These are phyloP conservation scores for Saraca asoca DNA, from an alignment of 331 rosid species.

Conservation along the genomic window DNA sequence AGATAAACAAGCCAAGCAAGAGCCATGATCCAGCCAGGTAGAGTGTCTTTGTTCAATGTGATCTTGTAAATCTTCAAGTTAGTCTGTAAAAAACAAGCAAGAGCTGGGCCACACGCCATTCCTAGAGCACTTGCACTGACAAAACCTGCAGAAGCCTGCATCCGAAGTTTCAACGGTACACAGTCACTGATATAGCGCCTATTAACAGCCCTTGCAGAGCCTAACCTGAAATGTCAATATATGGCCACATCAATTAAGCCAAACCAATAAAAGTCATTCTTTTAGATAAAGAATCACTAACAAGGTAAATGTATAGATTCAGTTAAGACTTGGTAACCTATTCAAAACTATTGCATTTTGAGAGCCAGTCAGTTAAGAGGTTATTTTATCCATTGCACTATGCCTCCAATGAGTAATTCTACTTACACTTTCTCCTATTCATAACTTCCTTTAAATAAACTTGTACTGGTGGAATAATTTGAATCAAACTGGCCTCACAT, in stretches of 20 bases:
- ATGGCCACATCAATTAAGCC: conserved; percentile 3
- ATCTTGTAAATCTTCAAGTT: conserved; percentile 72
- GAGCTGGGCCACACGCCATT: conserved; percentile 99
- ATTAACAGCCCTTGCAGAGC: conserved; percentile 97
- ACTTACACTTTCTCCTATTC: too few species aligned
- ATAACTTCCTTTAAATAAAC: too few species aligned
- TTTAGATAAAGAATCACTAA: conserved; percentile 1
- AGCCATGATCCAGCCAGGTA: conserved; percentile 98
- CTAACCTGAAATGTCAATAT: conserved; percentile 61
- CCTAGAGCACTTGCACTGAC: conserved; percentile 98
- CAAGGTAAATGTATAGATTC: neutral
- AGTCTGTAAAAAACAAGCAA: conserved; percentile 77
- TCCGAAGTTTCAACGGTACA: conserved; percentile 72
- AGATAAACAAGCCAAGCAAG: conserved; percentile 82
- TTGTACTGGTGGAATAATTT: too few species aligned
- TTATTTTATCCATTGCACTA: too few species aligned
- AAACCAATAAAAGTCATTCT: neutral
- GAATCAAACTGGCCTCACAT: too few species aligned
- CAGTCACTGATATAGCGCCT: conserved; percentile 97
- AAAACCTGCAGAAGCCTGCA: conserved; percentile 97
- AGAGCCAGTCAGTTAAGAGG: too few species aligned
- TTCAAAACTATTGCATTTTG: neutral
- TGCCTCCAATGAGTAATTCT: too few species aligned
- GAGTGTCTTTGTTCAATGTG: conserved; percentile 79
- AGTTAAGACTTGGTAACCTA: neutral